Percentiles rank a stretch among this genome's conserved stretches.
Conservation (phyloP, 1,284 basidiomycete genomes). For the Schizophyllum amplum region DNA sequence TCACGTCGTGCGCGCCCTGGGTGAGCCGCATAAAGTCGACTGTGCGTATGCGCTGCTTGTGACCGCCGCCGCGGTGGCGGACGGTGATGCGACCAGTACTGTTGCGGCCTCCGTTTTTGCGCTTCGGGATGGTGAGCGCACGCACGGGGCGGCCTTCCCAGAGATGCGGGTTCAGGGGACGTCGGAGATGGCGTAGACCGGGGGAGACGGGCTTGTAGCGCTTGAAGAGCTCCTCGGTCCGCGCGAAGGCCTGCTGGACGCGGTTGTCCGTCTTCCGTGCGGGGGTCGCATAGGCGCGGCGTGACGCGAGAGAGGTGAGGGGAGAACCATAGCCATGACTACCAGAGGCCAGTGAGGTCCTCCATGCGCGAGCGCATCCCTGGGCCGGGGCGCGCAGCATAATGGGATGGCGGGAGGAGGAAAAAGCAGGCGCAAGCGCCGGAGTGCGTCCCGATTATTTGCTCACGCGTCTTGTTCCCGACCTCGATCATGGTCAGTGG, state of each 20-base stretch:
- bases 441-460: not conserved
- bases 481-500: conserved; percentile 11
- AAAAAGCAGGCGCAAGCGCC: too few relatives aligned
- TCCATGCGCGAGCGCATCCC: not conserved
- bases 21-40: conserved; percentile 82
- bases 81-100: conserved; percentile 82
- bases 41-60: conserved; percentile 78
- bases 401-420: not conserved
- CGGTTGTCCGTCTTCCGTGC: not conserved
- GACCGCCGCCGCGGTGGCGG: conserved; percentile 86
- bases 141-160: conserved; percentile 80
- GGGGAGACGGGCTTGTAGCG: conserved; percentile 88
- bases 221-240: conserved; percentile 63
- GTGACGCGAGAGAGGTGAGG: too few relatives aligned
- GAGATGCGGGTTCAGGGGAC: conserved; percentile 76
- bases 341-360: not conserved
- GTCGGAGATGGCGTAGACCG: conserved; percentile 80
- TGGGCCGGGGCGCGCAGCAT: not conserved
- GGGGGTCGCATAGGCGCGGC: too few relatives aligned
- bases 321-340: not conserved
- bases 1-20: conserved; percentile 78
- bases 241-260: conserved; percentile 24
- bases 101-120: conserved; percentile 86
- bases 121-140: conserved; percentile 76
- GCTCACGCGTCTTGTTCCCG: not conserved